These are phyloP conservation scores for Artemisia tridentata DNA, from an alignment of 129 eudicot species.

Conservation along the genomic window DNA sequence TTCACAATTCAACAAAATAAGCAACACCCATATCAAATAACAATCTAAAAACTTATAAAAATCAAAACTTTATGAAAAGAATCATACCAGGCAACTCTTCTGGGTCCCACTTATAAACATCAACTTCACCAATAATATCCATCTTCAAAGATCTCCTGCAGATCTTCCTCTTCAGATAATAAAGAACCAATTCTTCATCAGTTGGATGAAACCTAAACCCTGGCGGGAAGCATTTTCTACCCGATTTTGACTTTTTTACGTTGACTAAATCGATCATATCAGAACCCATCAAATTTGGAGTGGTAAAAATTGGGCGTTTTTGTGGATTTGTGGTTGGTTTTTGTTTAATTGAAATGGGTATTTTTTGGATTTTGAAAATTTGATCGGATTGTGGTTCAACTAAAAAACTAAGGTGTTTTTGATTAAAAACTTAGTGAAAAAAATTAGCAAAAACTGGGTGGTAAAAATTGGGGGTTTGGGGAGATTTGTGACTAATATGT, in stretches of 20 bases:
- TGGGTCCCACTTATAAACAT: conserved; percentile 86
- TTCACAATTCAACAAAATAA: background rate
- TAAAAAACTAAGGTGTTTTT: background rate
- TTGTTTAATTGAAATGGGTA: background rate
- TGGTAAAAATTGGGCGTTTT: background rate
- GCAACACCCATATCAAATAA: background rate
- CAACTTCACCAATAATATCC: conserved; percentile 62
- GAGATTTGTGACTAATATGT: background rate
- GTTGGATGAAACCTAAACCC: conserved; percentile 86
- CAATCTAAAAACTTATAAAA: background rate
- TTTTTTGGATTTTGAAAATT: background rate
- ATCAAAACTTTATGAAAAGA: background rate
- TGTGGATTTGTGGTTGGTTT: background rate
- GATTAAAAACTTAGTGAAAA: too few species aligned
- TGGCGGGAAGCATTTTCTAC: conserved; percentile 49
- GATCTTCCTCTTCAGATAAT: conserved; percentile 75
- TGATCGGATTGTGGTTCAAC: background rate
- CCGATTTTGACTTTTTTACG: conserved; percentile 10
- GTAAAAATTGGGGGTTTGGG: background rate
- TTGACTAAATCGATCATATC: conserved; percentile 25
- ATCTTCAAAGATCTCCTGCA: conserved; percentile 49
- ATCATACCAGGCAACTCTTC: conserved; percentile 76
- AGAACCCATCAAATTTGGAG: conserved; percentile 37
- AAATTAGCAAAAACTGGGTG: too few species aligned
- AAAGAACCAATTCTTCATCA: conserved; percentile 74